A percentile compares a stretch with the other conserved stretches of the same genome.
Conservation (phyloP, 257 asterid genomes). For the Thymus mandschuricus region DNA sequence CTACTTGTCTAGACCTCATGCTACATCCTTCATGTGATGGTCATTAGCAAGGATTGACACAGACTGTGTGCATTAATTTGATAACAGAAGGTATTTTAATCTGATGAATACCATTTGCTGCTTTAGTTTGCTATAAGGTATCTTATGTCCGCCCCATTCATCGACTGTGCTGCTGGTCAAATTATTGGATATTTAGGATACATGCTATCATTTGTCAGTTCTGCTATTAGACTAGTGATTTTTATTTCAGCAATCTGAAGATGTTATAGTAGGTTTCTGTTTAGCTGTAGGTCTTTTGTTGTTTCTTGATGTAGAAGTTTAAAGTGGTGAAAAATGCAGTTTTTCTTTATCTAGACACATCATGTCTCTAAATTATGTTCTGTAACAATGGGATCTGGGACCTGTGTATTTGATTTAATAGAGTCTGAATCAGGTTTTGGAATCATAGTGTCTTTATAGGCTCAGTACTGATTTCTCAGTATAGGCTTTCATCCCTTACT, state of each 20-base stretch:
- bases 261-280: background rate
- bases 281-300: conserved; percentile 19
- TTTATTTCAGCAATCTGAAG: conserved; percentile 4
- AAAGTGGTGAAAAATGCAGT: conserved; percentile 1
- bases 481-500: background rate
- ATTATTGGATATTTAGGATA: background rate
- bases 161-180: conserved; percentile 21
- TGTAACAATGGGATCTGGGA: conserved; percentile 23
- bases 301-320: conserved; percentile 28
- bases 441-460: background rate
- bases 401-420: conserved; percentile 12
- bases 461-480: conserved; percentile 18
- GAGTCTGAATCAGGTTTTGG: conserved; percentile 16
- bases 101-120: conserved; percentile 18
- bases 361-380: conserved; percentile 12
- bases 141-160: conserved; percentile 26
- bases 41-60: conserved; percentile 18
- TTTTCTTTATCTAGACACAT: conserved; percentile 19
- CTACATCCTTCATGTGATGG: conserved; percentile 22
- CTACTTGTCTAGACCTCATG: conserved; percentile 17
- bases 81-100: conserved; percentile 13
- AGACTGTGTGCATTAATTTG: background rate
- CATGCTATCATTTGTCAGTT: conserved; percentile 5
- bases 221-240: conserved; percentile 23
- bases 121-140: conserved; percentile 20